Evolutionary conservation across 164 flowering plant species (phyloP).

Genomic region (Tetrastigma voinierianum): DNA sequence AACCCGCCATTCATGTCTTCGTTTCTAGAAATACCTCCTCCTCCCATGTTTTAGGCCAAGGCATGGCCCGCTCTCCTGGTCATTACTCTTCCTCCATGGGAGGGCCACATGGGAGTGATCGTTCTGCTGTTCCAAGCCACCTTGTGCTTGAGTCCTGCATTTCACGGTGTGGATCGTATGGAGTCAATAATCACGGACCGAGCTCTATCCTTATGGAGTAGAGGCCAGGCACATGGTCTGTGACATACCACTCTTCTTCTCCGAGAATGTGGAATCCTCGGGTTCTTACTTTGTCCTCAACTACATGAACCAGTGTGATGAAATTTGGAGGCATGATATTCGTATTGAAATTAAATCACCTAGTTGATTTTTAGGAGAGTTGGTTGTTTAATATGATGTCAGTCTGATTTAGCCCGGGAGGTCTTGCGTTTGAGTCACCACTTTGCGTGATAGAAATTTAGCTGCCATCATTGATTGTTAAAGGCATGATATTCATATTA

Average conservation of each 20-base stretch:
- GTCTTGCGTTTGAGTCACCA: no score
- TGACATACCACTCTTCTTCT: constrained; percentile 42
- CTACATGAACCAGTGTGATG: neutral
- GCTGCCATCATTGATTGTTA: no score
- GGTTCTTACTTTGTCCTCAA: constrained; percentile 19
- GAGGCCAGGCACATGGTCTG: constrained; percentile 37
- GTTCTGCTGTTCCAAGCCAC: constrained; percentile 23
- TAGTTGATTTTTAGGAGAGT: no score
- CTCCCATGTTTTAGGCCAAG: constrained; percentile 37
- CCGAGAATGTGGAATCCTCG: constrained; percentile 49
- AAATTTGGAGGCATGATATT: no score
- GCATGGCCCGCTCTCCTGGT: constrained; percentile 46
- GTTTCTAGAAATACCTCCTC: constrained; percentile 36
- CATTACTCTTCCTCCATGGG: constrained; percentile 35
- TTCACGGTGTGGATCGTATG: constrained; percentile 29
- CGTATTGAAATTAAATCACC: no score
- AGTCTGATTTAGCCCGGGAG: no score
- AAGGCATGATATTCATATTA: no score
- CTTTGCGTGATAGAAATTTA: neutral
- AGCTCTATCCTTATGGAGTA: constrained; percentile 25
- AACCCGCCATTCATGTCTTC: constrained; percentile 27
- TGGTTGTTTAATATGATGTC: no score
- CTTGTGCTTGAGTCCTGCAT: constrained; percentile 31
- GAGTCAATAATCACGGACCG: constrained; percentile 25
- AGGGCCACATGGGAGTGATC: constrained; percentile 27